A percentile compares a stretch with the other conserved stretches of the same genome.
Conservation (phyloP, 768 basidiomycete genomes). For the Gloeophyllum trabeum region DNA sequence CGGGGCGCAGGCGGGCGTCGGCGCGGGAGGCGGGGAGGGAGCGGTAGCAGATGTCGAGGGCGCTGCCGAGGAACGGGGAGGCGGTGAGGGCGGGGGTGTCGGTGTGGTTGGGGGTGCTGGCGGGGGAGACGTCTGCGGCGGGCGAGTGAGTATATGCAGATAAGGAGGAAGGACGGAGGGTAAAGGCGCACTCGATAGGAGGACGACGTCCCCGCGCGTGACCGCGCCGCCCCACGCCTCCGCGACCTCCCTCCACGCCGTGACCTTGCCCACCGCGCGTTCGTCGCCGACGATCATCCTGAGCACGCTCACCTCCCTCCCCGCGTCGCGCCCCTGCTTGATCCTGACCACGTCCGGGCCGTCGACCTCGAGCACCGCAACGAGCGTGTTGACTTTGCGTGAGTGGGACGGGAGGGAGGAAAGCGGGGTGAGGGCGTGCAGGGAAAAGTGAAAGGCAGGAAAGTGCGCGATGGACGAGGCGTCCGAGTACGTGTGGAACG, state of each 20-base stretch:
- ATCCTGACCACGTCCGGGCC: conserved; percentile 60
- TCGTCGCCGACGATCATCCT: conserved; percentile 70
- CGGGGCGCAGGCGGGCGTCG: conserved; percentile 56
- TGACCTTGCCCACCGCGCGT: conserved; percentile 53
- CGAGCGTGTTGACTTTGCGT: conserved; percentile 45
- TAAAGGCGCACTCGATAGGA: conserved; percentile 51
- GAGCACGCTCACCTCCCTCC: conserved; percentile 55
- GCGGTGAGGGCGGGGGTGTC: conserved; percentile 36
- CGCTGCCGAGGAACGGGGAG: conserved; percentile 48
- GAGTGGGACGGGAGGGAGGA: conserved; percentile 22
- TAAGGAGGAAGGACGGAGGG: neutral
- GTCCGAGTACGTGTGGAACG: conserved; percentile 48
- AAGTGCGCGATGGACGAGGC: conserved; percentile 64
- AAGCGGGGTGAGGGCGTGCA: conserved; percentile 47
- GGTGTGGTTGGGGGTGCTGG: neutral
- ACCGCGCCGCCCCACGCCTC: conserved; percentile 56
- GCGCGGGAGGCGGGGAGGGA: conserved; percentile 56
- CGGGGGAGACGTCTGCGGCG: conserved; percentile 27
- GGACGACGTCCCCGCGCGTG: conserved; percentile 63
- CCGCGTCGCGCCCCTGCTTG: conserved; percentile 61
- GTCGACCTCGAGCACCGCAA: conserved; percentile 66
- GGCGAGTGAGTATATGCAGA: conserved; percentile 15
- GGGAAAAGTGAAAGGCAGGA: conserved; percentile 63
- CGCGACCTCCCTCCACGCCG: conserved; percentile 71
- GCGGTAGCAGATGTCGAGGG: conserved; percentile 67